A percentile compares a stretch with the other conserved stretches of the same genome.
These are phyloP conservation scores for Peribolospora baueri DNA, from an alignment of 768 basidiomycete genomes.

Conservation along the genomic window DNA sequence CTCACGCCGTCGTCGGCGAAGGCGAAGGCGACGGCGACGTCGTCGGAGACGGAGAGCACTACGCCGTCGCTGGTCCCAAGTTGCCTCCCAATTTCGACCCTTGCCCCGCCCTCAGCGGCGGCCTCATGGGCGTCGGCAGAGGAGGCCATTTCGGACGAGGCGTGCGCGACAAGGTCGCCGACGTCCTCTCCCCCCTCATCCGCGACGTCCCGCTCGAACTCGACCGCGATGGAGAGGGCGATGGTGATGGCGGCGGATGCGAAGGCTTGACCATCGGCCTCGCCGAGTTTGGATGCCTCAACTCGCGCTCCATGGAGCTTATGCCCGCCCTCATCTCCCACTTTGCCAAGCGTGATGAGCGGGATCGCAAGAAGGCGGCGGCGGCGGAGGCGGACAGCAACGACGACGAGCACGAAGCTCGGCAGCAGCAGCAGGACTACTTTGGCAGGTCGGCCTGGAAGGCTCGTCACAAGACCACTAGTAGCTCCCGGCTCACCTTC, in stretches of 20 bases:
- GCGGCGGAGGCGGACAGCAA: neutral
- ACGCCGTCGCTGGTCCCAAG: too few relatives aligned
- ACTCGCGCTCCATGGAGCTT: constrained; percentile 2
- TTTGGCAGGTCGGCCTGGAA: neutral
- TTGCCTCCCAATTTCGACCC: too few relatives aligned
- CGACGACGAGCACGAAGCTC: constrained; percentile 6
- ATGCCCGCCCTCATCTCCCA: neutral
- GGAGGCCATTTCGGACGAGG: constrained; percentile 6
- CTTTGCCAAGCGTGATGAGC: neutral
- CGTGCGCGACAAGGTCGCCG: constrained; percentile 3
- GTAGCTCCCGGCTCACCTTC: constrained; percentile 4
- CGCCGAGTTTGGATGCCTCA: constrained; percentile 12
- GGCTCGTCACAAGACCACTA: neutral
- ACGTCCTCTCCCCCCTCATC: constrained; percentile 1
- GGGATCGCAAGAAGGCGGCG: neutral
- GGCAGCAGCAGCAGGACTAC: neutral
- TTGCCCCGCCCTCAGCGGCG: neutral
- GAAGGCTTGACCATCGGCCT: neutral
- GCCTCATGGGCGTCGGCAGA: constrained; percentile 6
- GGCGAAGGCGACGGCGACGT: too few relatives aligned
- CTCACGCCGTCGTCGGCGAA: too few relatives aligned
- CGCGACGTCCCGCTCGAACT: constrained; percentile 1
- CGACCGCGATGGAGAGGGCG: neutral
- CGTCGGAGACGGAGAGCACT: too few relatives aligned
- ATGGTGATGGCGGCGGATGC: too few relatives aligned